A percentile compares a stretch with the other conserved stretches of the same genome.
Conservation (phyloP, 2,329 filamentous ascomycete genomes). For the Capronia americana region DNA sequence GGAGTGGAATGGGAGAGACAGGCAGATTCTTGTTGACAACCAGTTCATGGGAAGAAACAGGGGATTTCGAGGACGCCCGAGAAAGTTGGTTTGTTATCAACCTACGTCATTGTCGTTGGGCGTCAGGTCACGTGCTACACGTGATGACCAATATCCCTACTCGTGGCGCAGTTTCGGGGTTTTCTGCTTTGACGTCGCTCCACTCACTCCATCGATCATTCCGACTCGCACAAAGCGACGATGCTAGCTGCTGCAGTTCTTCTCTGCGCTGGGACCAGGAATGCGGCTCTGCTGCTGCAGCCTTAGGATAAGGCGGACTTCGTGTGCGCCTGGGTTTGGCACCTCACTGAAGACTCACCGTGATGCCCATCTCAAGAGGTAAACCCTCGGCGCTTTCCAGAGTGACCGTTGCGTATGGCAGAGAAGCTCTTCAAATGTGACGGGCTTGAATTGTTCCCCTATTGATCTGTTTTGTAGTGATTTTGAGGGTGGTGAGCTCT, state of each 20-base stretch:
- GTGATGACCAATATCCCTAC: neutral
- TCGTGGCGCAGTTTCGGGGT: neutral
- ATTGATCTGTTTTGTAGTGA: neutral
- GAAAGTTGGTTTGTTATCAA: slow-evolving; percentile 2
- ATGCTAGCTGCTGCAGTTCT: neutral
- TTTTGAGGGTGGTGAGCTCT: neutral
- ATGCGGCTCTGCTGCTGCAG: neutral
- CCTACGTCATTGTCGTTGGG: neutral
- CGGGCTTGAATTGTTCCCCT: neutral
- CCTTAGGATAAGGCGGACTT: neutral
- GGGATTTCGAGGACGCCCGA: neutral
- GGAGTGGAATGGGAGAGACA: neutral
- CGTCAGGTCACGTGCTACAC: neutral
- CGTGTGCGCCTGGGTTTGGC: neutral
- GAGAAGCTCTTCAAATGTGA: neutral
- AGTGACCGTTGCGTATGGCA: neutral
- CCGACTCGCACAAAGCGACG: neutral
- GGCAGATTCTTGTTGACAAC: neutral
- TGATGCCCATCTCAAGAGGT: neutral
- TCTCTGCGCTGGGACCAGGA: neutral
- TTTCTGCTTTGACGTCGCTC: neutral
- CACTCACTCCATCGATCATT: neutral
- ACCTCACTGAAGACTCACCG: neutral
- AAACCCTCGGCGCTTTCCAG: neutral
- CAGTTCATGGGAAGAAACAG: neutral